phyloP scores from a whole-genome alignment of 169 alveolate species.

The Eimeria tenella region DNA sequence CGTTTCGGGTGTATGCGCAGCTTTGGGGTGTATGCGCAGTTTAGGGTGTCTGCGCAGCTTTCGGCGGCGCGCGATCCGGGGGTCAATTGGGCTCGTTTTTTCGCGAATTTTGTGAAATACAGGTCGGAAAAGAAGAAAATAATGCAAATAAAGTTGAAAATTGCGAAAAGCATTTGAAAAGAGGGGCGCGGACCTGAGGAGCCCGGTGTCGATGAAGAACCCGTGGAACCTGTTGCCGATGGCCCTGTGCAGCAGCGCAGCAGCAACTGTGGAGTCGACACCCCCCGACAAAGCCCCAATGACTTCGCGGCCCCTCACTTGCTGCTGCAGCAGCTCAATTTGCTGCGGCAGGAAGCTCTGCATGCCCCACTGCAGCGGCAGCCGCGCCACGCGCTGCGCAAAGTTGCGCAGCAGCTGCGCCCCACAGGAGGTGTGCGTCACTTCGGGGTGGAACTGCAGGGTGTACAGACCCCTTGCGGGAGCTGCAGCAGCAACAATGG shows the following conservation, averaged over 20 bases:
- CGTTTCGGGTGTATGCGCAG: no score
- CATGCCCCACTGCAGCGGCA: conserved; percentile 80
- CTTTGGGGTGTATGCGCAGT: no score
- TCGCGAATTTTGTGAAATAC: no score
- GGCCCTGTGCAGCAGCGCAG: conserved; percentile 77
- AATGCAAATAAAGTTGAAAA: background rate
- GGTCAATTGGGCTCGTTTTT: no score
- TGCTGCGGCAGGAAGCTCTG: conserved; percentile 78
- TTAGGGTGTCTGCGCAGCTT: no score
- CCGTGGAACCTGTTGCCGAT: conserved; percentile 83
- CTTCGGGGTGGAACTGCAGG: conserved; percentile 86
- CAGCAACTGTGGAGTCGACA: conserved; percentile 85
- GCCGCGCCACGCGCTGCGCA: conserved; percentile 28
- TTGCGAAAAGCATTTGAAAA: no score
- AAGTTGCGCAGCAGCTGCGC: conserved; percentile 81
- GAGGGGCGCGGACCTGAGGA: conserved; percentile 78
- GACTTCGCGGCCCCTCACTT: conserved; percentile 52
- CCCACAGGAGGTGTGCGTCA: conserved; percentile 83
- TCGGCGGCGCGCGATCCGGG: no score
- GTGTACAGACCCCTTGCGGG: conserved; percentile 75
- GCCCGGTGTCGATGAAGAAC: conserved; percentile 85
- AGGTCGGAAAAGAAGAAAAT: background rate
- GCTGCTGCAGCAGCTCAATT: conserved; percentile 42
- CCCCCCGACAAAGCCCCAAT: conserved; percentile 86
- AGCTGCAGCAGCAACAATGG: conserved; percentile 78